Conservation (phyloP, 2,329 filamentous ascomycete genomes). For the Penicillium sp. region DNA sequence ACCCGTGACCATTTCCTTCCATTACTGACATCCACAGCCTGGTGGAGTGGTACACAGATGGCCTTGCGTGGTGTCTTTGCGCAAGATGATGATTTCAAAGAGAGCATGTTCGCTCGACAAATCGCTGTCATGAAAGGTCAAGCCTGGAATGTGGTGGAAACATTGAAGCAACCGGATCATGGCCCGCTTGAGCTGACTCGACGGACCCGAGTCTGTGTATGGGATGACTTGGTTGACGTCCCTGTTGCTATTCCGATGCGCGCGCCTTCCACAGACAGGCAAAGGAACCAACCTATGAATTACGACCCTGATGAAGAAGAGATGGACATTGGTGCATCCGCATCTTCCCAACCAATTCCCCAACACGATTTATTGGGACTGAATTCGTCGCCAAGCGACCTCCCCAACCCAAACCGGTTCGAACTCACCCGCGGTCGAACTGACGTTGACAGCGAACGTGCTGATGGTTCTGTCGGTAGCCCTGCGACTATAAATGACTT, state of each 20-base stretch:
- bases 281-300: constrained; percentile 59
- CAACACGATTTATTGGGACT: constrained; percentile 69
- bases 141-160: constrained; percentile 98
- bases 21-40: constrained; percentile 85
- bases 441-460: constrained; percentile 34
- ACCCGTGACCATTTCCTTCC: constrained; percentile 95
- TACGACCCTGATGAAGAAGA: constrained; percentile 69
- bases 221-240: constrained; percentile 96
- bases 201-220: constrained; percentile 87
- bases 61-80: constrained; percentile 84
- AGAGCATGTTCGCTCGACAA: constrained; percentile 97
- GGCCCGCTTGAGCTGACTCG: constrained; percentile 90
- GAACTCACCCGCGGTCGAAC: constrained; percentile 55
- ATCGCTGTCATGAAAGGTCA: constrained; percentile 99
- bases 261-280: constrained; percentile 78
- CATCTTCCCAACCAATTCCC: constrained; percentile 52
- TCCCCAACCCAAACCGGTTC: constrained; percentile 74
- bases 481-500: constrained; percentile 36
- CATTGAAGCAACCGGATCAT: constrained; percentile 86
- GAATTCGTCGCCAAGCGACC: constrained; percentile 54
- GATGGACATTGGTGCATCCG: constrained; percentile 81
- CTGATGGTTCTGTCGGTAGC: constrained; percentile 34
- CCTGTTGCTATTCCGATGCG: constrained; percentile 90
- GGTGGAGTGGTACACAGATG: constrained; percentile 94
- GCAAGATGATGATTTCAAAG: constrained; percentile 92